Evolutionary conservation across 345 rosid genomes (phyloP), one percentile per base, ranked within the genome.

Genomic region (Iberis pinnata): DNA sequence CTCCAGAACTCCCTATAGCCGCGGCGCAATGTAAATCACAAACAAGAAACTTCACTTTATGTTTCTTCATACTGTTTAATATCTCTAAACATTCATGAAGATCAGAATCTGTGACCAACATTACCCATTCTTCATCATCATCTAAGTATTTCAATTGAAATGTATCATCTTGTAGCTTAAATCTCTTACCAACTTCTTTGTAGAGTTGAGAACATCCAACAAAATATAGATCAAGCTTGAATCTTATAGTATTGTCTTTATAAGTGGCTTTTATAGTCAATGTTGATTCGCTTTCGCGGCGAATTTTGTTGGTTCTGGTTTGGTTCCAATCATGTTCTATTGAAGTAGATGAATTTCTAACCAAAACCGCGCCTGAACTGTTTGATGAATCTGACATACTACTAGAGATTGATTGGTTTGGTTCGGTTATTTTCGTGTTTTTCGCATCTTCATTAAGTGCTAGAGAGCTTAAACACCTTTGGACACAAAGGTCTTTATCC

Each of bases 61-160:
- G 80, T 24, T 70, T 79, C 20, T 92, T 86, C 17, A 62, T 43
- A 18, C 51, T 22, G n/a, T 84, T 82, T 60, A 90, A 26, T 65
- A 87, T 72, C 69, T 87, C 96, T 7, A 87, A 52, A 41, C 95
- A 90, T 75, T 87, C 98, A 44, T 79, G 80, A 38, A 84, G 78
- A 75, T 90, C 98, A 1, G 79, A 79, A 63, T 87, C 89, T 27
- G 61, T 78, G 16, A 75, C 75, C 38, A 87, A 53, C 79, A 90
- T 55, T 57, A 90, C 92, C 96, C 96, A 90, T 61, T 90, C 96
- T 13, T 84, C 87, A 58, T 90, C 98, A 7, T 87, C 98, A 7
- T 87, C 96, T 24, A 90, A 63, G 54, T 90, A 87, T 70, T 76
- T 84, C 53, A 89, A 83, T 67, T 76, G 87, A 79, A 89, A 89